Percentiles rank a stretch among this genome's conserved stretches.
Conservation (phyloP, 441 rosid species). For the Lepidium campestre region DNA sequence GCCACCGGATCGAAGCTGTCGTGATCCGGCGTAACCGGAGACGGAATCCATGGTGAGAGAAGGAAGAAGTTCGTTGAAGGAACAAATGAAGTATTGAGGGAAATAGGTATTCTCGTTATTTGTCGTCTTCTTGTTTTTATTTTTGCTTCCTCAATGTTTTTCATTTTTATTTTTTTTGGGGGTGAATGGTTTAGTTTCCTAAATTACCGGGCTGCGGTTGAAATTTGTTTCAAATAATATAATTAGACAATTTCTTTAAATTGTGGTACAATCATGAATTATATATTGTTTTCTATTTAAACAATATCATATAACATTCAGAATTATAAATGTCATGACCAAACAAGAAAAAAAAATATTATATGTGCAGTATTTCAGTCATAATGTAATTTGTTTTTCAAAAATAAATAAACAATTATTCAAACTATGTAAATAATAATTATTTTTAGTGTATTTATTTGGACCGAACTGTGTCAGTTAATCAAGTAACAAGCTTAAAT, state of each 20-base stretch:
- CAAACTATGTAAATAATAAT: no score
- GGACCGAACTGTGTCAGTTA: neutral
- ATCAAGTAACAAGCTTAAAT: neutral
- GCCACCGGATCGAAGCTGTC: conserved; percentile 52
- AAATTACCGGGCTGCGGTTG: conserved; percentile 21
- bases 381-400: no score
- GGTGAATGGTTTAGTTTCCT: conserved; percentile 9
- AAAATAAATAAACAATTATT: no score
- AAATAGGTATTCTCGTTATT: conserved; percentile 13
- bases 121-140: conserved; percentile 23
- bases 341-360: no score
- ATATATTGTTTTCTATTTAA: neutral
- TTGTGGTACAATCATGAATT: neutral
- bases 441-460: no score
- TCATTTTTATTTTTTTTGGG: neutral
- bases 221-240: neutral
- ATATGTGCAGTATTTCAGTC: no score
- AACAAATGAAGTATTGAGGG: neutral
- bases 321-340: no score
- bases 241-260: neutral
- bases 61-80: conserved; percentile 18
- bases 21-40: conserved; percentile 30
- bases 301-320: no score
- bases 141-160: neutral
- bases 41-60: conserved; percentile 31